These are phyloP conservation scores for Phascolomyces articulosus DNA, from an alignment of 371 early-diverging fungal genomes.

Conservation along the genomic window DNA sequence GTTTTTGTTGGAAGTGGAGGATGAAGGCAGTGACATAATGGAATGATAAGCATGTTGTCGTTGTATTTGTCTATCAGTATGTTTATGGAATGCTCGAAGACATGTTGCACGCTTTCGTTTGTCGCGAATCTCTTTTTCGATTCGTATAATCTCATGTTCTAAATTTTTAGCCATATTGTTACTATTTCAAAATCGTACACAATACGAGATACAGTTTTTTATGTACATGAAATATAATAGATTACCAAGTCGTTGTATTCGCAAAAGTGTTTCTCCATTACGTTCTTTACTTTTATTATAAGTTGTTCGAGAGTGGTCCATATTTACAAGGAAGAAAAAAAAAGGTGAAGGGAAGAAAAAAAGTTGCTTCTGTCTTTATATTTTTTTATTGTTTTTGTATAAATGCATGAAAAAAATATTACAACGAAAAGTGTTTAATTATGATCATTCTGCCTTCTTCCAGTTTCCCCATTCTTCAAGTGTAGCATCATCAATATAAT, in stretches of 20 bases:
- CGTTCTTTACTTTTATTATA: conserved; percentile 4
- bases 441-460: conserved; percentile 34
- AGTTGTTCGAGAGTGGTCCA: not conserved
- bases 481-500: conserved; percentile 76
- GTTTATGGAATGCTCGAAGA: not conserved
- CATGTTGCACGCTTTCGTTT: not conserved
- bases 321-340: not conserved
- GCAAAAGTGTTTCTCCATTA: conserved; percentile 6
- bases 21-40: not conserved
- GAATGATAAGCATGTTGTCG: not conserved
- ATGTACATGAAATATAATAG: too few species aligned
- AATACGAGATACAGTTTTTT: too few species aligned
- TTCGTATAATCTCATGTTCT: not conserved
- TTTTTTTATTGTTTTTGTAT: too few species aligned
- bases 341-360: not conserved
- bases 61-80: not conserved
- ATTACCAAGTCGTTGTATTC: conserved; percentile 9
- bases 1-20: too few species aligned
- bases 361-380: too few species aligned
- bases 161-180: too few species aligned
- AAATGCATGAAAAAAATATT: too few species aligned
- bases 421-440: not conserved
- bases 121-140: conserved; percentile 1
- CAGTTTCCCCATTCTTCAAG: conserved; percentile 73
- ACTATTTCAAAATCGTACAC: too few species aligned